Conservation (phyloP, 2,329 filamentous ascomycete genomes). For the Periconia macrospinosa region DNA sequence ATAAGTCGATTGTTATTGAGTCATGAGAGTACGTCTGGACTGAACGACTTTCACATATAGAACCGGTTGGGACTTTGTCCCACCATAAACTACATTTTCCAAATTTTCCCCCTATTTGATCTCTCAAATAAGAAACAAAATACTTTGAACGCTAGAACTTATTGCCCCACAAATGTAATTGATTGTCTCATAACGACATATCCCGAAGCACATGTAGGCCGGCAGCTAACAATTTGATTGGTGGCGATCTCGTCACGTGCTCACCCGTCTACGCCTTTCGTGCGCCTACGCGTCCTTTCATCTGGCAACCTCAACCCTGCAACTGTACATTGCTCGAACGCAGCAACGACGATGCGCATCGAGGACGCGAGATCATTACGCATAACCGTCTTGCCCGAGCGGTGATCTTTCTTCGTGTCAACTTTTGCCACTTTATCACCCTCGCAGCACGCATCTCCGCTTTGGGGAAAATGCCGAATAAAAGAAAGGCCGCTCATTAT, state of each 20-base stretch:
- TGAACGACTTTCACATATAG: too few relatives aligned
- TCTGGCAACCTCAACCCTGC: neutral
- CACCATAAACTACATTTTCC: too few relatives aligned
- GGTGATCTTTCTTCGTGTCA: neutral
- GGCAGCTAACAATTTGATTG: neutral
- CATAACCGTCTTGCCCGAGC: neutral
- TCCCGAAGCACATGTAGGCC: too few relatives aligned
- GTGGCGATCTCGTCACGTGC: neutral
- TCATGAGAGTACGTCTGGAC: too few relatives aligned
- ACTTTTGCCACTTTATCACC: neutral
- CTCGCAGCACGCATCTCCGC: neutral
- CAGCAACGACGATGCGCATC: neutral
- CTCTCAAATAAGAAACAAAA: too few relatives aligned
- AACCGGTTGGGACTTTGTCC: too few relatives aligned
- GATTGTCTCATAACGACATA: too few relatives aligned
- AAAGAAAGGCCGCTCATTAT: conserved; percentile 31
- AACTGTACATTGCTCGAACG: neutral
- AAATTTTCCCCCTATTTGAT: too few relatives aligned
- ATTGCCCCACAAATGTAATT: too few relatives aligned
- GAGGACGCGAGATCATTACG: neutral
- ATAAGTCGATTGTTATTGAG: too few relatives aligned
- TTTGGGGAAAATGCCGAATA: conserved; percentile 29
- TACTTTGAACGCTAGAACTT: too few relatives aligned
- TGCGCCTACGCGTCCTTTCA: neutral
- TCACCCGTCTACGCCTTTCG: neutral